Percentiles rank a stretch among this genome's conserved stretches.
Evolutionary conservation across 148 eudicot species (phyloP).

Genomic region (Camellia sinensis): DNA sequence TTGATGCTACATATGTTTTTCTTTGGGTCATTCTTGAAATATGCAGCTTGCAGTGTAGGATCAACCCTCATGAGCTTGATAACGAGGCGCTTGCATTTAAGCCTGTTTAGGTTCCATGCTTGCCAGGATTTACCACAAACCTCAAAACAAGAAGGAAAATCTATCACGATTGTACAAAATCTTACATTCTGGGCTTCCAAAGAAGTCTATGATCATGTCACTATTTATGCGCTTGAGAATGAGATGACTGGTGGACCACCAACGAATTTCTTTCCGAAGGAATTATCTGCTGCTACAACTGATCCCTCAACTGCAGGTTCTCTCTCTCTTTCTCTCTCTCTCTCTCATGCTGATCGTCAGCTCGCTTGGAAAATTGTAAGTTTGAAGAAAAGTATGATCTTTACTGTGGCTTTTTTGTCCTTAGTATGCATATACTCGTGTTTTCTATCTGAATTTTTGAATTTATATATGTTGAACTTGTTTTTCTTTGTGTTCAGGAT

Average conservation of each 20-base stretch:
- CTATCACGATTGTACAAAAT: slow-evolving; percentile 88
- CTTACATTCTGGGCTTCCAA: slow-evolving; percentile 95
- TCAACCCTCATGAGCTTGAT: slow-evolving; percentile 76
- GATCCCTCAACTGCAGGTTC: slow-evolving; percentile 49
- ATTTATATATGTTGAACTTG: neutral
- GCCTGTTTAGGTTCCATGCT: slow-evolving; percentile 93
- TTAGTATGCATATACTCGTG: neutral
- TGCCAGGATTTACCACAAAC: slow-evolving; percentile 87
- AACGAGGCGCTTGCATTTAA: slow-evolving; percentile 97
- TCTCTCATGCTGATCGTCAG: neutral
- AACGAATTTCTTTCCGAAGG: slow-evolving; percentile 42
- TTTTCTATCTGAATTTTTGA: no score
- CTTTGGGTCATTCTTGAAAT: slow-evolving; percentile 18
- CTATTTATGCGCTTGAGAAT: slow-evolving; percentile 66
- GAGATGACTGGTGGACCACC: slow-evolving; percentile 84
- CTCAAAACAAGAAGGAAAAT: slow-evolving; percentile 86
- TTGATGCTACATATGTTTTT: neutral
- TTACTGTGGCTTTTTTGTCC: no score
- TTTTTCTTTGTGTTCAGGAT: slow-evolving; percentile 29
- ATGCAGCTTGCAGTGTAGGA: slow-evolving; percentile 90
- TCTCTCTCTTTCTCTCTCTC: neutral
- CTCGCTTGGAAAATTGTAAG: neutral
- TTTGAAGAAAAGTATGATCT: neutral
- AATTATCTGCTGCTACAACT: slow-evolving; percentile 41
- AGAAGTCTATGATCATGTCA: slow-evolving; percentile 91